A percentile compares a stretch with the other conserved stretches of the same genome.
Evolutionary conservation across 1,139 yeast species (phyloP).

Genomic region (Geotrichum bryndzae): DNA sequence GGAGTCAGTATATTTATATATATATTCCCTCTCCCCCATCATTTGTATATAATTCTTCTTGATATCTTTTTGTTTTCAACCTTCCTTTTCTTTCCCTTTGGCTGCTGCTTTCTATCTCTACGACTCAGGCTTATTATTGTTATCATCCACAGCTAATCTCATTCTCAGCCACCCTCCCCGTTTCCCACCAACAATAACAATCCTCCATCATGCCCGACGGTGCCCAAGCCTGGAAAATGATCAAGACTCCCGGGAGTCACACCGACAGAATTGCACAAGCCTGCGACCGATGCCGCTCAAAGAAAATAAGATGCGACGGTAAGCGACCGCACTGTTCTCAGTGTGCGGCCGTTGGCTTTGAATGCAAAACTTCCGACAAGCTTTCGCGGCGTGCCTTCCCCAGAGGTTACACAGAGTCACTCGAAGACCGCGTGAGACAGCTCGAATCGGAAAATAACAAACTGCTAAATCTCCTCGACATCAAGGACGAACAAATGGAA

Average conservation of each 20-base stretch:
- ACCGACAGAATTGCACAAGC: slow-evolving; percentile 70
- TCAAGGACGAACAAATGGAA: slow-evolving; percentile 56
- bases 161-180: background rate
- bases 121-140: background rate
- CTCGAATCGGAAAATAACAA: slow-evolving; percentile 53
- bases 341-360: slow-evolving; percentile 62
- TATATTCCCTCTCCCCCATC: background rate
- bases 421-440: slow-evolving; percentile 56
- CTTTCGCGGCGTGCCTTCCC: slow-evolving; percentile 66
- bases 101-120: background rate
- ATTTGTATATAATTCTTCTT: too few species aligned
- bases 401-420: slow-evolving; percentile 67
- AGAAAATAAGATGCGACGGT: slow-evolving; percentile 65
- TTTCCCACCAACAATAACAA: slow-evolving; percentile 1
- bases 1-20: background rate
- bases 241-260: slow-evolving; percentile 55
- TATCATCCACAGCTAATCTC: background rate
- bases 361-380: slow-evolving; percentile 69
- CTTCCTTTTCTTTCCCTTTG: background rate
- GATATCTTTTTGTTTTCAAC: background rate
- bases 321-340: slow-evolving; percentile 55
- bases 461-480: slow-evolving; percentile 48
- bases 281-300: slow-evolving; percentile 79
- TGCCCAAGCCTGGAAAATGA: slow-evolving; percentile 42
- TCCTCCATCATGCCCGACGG: slow-evolving; percentile 19